These are phyloP conservation scores for Byssochlamys sp. DNA, from an alignment of 2,329 filamentous ascomycete genomes.

Conservation along the genomic window DNA sequence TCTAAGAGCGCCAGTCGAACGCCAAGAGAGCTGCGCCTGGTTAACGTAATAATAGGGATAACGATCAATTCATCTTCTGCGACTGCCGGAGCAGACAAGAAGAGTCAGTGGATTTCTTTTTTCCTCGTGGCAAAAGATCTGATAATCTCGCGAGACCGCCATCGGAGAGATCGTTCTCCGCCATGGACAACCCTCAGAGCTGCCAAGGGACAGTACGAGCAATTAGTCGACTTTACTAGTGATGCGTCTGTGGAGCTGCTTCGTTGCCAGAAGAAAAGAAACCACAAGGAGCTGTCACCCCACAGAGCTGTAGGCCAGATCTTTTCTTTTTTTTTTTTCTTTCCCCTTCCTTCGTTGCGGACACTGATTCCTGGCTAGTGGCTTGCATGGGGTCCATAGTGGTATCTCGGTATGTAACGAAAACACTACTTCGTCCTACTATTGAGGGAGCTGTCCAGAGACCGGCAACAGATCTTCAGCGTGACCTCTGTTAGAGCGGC, in stretches of 20 bases:
- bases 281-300: neutral
- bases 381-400: neutral
- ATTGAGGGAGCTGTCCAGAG: neutral
- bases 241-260: neutral
- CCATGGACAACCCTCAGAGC: neutral
- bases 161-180: neutral
- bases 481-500: neutral
- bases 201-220: neutral
- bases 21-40: neutral
- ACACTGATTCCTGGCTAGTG: neutral
- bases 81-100: neutral
- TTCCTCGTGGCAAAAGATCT: neutral
- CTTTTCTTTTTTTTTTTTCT: neutral
- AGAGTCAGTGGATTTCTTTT: neutral
- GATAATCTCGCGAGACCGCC: neutral
- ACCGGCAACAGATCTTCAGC: neutral
- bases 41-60: neutral
- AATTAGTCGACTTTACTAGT: neutral
- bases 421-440: neutral
- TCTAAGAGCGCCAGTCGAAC: neutral
- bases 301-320: neutral
- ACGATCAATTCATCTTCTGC: neutral
- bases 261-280: neutral
- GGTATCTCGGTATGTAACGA: neutral
- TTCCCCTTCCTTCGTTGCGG: neutral